phyloP scores from a whole-genome alignment of 2,329 filamentous ascomycete genomes.

The Verticillium tricorpus region DNA sequence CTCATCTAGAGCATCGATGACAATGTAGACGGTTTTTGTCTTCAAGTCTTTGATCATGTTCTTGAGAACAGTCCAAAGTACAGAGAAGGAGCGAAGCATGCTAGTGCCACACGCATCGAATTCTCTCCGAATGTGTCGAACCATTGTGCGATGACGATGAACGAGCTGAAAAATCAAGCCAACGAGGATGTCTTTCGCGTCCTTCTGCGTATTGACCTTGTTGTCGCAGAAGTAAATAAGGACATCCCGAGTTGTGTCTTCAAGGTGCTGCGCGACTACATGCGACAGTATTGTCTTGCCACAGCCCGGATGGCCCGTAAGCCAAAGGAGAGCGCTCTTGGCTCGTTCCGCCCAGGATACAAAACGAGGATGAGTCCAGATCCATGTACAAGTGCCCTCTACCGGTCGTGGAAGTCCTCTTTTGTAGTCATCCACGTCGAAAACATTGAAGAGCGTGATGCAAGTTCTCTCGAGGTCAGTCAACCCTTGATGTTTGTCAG shows the following conservation, averaged over 20 bases:
- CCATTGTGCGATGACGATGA: conserved; percentile 22
- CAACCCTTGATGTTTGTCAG: conserved; percentile 19
- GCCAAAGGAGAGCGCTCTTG: conserved; percentile 26
- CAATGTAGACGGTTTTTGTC: conserved; percentile 20
- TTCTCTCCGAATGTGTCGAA: conserved; percentile 23
- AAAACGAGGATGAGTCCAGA: conserved; percentile 23
- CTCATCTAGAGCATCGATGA: conserved; percentile 34
- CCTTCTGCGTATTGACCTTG: conserved; percentile 24
- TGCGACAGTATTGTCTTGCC: conserved; percentile 31
- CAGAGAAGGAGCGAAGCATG: conserved; percentile 26
- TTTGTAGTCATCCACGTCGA: conserved; percentile 23
- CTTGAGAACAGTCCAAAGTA: conserved; percentile 29
- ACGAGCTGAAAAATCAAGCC: conserved; percentile 30
- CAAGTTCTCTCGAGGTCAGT: conserved; percentile 26
- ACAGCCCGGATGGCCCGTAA: conserved; percentile 30
- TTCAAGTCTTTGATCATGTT: conserved; percentile 23
- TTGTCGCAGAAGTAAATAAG: conserved; percentile 29
- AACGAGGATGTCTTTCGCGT: conserved; percentile 28
- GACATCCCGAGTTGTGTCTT: conserved; percentile 16
- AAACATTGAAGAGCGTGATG: conserved; percentile 24
- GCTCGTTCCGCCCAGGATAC: conserved; percentile 22
- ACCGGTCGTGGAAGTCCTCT: conserved; percentile 21
- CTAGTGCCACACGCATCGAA: conserved; percentile 24
- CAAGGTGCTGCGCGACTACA: conserved; percentile 25
- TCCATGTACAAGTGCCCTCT: conserved; percentile 31